Evolutionary conservation across 768 basidiomycete genomes (phyloP).

Genomic region (Lentinula sp.): DNA sequence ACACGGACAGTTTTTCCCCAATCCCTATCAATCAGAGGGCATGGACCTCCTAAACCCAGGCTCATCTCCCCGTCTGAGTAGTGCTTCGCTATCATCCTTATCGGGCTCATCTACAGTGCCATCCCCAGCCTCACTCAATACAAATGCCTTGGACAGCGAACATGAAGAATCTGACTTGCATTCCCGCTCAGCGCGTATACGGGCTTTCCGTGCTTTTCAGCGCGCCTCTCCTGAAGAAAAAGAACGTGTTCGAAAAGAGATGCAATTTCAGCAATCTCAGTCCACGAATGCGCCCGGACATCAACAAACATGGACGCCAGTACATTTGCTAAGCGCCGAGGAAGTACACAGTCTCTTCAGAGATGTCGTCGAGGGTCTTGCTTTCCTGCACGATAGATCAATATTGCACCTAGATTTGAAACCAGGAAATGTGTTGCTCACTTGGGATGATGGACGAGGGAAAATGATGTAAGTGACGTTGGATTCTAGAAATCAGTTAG

Average conservation of each 20-base stretch:
- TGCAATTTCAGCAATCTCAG: slow-evolving; percentile 25
- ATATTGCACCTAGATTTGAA: slow-evolving; percentile 93
- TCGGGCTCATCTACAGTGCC: slow-evolving; percentile 10
- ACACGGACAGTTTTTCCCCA: slow-evolving; percentile 32
- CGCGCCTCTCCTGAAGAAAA: slow-evolving; percentile 58
- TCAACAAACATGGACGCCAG: slow-evolving; percentile 52
- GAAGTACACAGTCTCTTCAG: slow-evolving; percentile 77
- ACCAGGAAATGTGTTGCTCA: slow-evolving; percentile 88
- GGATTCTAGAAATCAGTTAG: background rate
- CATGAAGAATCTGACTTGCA: slow-evolving; percentile 28
- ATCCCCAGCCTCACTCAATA: background rate
- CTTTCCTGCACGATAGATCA: slow-evolving; percentile 80
- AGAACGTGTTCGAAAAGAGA: slow-evolving; percentile 42
- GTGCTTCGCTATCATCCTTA: background rate
- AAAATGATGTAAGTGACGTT: slow-evolving; percentile 62
- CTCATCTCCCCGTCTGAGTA: background rate
- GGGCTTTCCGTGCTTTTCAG: slow-evolving; percentile 68
- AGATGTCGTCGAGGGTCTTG: slow-evolving; percentile 83
- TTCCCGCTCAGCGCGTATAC: slow-evolving; percentile 66
- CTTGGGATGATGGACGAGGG: slow-evolving; percentile 81
- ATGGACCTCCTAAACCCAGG: slow-evolving; percentile 21
- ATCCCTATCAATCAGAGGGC: background rate
- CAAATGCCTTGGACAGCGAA: background rate
- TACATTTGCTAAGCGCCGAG: slow-evolving; percentile 80
- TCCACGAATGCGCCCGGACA: slow-evolving; percentile 5